Conservation (phyloP, 495 filamentous ascomycete species). For the Terfezia boudieri region DNA sequence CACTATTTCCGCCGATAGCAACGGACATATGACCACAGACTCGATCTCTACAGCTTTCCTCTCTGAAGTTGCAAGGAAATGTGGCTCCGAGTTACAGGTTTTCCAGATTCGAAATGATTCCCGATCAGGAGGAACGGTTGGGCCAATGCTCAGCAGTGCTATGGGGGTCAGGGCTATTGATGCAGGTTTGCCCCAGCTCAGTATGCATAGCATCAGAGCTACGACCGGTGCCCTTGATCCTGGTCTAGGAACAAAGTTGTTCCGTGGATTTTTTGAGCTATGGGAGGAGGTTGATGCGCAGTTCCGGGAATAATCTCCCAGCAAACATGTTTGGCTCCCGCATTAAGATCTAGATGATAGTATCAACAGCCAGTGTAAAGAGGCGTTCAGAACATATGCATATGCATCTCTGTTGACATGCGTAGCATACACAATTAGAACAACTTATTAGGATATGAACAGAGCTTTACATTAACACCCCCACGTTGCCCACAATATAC, state of each 20-base stretch:
- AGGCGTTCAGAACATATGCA: too few relatives aligned
- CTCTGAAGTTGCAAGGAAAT: constrained; percentile 46
- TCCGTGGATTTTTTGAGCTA: constrained; percentile 72
- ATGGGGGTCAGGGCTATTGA: constrained; percentile 77
- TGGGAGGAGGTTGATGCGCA: constrained; percentile 74
- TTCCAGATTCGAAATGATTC: constrained; percentile 92
- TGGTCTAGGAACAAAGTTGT: constrained; percentile 66
- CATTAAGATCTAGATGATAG: too few relatives aligned
- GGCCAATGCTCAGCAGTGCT: constrained; percentile 60
- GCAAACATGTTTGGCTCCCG: background rate
- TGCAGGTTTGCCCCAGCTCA: constrained; percentile 75
- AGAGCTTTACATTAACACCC: too few relatives aligned
- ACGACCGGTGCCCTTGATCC: constrained; percentile 75
- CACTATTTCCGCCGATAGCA: constrained; percentile 62
- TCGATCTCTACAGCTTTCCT: constrained; percentile 56
- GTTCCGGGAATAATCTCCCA: constrained; percentile 31
- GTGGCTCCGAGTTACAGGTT: constrained; percentile 48
- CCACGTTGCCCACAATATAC: too few relatives aligned
- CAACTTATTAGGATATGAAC: too few relatives aligned
- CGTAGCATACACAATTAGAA: too few relatives aligned
- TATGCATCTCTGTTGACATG: too few relatives aligned
- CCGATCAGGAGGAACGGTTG: constrained; percentile 79
- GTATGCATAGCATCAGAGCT: constrained; percentile 86
- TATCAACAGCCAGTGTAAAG: too few relatives aligned
- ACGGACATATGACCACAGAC: constrained; percentile 48